Evolutionary conservation across 345 rosid genomes (phyloP).

Genomic region (Fremontodendron californicum): DNA sequence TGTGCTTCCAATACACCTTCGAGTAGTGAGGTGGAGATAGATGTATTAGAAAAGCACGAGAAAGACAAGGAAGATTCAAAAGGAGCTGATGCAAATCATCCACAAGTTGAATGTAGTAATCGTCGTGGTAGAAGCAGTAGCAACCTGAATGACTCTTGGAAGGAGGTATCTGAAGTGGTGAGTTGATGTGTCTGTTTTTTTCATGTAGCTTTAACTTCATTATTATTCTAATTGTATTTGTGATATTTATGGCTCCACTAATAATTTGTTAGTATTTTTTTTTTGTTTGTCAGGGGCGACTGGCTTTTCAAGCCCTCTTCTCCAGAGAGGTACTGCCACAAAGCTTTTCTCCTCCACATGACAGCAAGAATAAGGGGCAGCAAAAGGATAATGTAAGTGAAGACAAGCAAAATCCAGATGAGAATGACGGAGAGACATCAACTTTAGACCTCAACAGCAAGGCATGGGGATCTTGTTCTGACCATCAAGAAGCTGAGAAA

Average conservation of each 20-base stretch:
- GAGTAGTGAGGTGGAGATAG: constrained; percentile 78
- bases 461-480: constrained; percentile 19
- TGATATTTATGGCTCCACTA: neutral
- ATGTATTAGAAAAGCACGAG: constrained; percentile 57
- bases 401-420: constrained; percentile 28
- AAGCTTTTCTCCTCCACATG: constrained; percentile 71
- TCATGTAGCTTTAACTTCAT: neutral
- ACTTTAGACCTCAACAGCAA: constrained; percentile 49
- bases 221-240: neutral
- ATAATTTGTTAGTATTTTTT: neutral
- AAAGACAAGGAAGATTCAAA: constrained; percentile 43
- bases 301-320: constrained; percentile 91
- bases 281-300: constrained; percentile 59
- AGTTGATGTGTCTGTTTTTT: neutral
- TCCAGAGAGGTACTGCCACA: constrained; percentile 79
- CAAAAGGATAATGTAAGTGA: constrained; percentile 22
- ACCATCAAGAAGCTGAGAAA: constrained; percentile 40
- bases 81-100: constrained; percentile 50
- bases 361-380: constrained; percentile 11
- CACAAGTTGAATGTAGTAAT: constrained; percentile 37
- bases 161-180: constrained; percentile 88
- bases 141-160: constrained; percentile 67
- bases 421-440: constrained; percentile 33
- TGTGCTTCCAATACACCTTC: constrained; percentile 90
- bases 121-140: constrained; percentile 60